phyloP scores from a whole-genome alignment of 495 filamentous ascomycete species.

The Hyaloscypha variabilis region DNA sequence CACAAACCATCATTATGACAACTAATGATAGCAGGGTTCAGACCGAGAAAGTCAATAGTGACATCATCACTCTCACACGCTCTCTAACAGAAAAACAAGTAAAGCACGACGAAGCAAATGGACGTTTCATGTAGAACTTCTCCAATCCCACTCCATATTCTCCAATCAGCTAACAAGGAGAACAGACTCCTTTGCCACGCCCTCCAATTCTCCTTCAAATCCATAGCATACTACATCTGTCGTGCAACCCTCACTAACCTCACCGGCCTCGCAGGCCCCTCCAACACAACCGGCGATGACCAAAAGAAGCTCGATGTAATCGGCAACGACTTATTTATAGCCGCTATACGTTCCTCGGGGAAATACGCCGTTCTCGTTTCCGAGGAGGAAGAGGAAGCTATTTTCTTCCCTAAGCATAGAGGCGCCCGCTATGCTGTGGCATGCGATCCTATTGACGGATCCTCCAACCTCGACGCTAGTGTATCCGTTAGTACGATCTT shows the following conservation, averaged over 20 bases:
- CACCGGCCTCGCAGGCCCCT: conserved; percentile 89
- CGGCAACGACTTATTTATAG: conserved; percentile 95
- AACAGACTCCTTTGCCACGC: conserved; percentile 90
- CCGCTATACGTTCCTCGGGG: conserved; percentile 88
- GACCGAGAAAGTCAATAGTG: conserved; percentile 83
- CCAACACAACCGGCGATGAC: conserved; percentile 95
- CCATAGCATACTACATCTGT: conserved; percentile 98
- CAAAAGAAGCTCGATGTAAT: conserved; percentile 99
- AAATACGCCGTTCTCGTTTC: conserved; percentile 91
- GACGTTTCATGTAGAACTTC: conserved; percentile 90
- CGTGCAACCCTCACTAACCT: conserved; percentile 95
- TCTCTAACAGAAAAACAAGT: conserved; percentile 95
- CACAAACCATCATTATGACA: conserved; percentile 33
- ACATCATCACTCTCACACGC: conserved; percentile 92
- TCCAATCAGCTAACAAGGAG: no score
- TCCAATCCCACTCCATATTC: no score
- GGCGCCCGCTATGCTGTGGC: conserved; percentile 91
- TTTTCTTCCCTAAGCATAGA: conserved; percentile 79
- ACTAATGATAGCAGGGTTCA: conserved; percentile 49
- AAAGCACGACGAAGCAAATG: conserved; percentile 92
- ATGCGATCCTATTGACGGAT: conserved; percentile 97
- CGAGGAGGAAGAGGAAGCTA: conserved; percentile 92
- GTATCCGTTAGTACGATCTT: conserved; percentile 99
- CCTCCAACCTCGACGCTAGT: conserved; percentile 95
- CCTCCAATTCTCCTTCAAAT: conserved; percentile 99